phyloP scores from a whole-genome alignment of 1,139 yeast species.

The Zygoascus sp. region DNA sequence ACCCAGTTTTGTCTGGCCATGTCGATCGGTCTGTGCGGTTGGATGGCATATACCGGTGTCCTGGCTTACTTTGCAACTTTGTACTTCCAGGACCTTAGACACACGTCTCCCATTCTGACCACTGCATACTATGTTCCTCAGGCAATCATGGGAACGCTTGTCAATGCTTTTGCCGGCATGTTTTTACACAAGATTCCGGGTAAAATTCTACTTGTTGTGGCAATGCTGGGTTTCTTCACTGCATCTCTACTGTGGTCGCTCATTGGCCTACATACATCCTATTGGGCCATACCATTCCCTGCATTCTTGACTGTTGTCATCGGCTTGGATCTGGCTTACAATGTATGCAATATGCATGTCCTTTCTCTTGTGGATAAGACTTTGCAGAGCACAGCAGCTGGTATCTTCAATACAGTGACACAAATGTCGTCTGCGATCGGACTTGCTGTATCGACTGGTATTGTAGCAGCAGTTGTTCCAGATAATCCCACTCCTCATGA shows the following conservation, averaged over 20 bases:
- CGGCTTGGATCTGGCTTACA: slow-evolving; percentile 45
- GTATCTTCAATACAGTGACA: slow-evolving; percentile 41
- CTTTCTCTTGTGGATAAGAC: slow-evolving; percentile 38
- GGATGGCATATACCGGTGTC: slow-evolving; percentile 41
- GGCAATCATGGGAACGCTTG: slow-evolving; percentile 37
- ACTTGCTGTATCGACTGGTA: slow-evolving; percentile 39
- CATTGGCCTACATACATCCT: slow-evolving; percentile 32
- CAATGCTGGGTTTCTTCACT: slow-evolving; percentile 34
- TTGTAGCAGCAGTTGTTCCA: slow-evolving; percentile 33
- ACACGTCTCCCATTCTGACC: slow-evolving; percentile 37
- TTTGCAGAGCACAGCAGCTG: slow-evolving; percentile 44
- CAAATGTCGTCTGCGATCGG: slow-evolving; percentile 41
- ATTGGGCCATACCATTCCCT: slow-evolving; percentile 44
- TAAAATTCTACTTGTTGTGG: slow-evolving; percentile 34
- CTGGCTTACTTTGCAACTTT: slow-evolving; percentile 38
- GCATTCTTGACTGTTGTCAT: slow-evolving; percentile 38
- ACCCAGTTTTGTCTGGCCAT: slow-evolving; percentile 38
- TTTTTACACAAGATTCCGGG: slow-evolving; percentile 43
- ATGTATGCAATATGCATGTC: slow-evolving; percentile 41
- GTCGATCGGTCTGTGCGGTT: slow-evolving; percentile 34
- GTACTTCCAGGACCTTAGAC: slow-evolving; percentile 39
- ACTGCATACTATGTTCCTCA: slow-evolving; percentile 40
- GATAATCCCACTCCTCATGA: slow-evolving; percentile 29
- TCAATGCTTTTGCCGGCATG: slow-evolving; percentile 42
- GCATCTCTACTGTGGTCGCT: slow-evolving; percentile 42